Percentiles rank a stretch among this genome's conserved stretches.
Evolutionary conservation across 805 yeast species (phyloP).

Genomic region (Yamadazyma scolyti): DNA sequence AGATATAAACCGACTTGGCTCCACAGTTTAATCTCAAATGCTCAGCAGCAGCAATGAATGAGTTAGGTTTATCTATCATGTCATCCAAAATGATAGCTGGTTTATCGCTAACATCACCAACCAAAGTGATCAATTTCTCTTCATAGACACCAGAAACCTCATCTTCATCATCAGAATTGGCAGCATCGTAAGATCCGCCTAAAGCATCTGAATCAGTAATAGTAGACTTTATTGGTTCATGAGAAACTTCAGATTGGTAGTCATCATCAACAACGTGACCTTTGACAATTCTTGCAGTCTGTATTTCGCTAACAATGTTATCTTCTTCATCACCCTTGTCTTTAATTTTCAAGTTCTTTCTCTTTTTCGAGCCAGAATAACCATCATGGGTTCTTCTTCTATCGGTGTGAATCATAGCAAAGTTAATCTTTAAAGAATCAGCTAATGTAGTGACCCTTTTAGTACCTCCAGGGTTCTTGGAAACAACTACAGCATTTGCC

Average conservation of each 20-base stretch:
- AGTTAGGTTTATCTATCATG: slow-evolving; percentile 92
- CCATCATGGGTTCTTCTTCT: slow-evolving; percentile 83
- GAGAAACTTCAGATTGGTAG: slow-evolving; percentile 22
- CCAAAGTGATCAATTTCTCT: slow-evolving; percentile 91
- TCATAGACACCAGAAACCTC: slow-evolving; percentile 56
- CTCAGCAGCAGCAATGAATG: slow-evolving; percentile 97
- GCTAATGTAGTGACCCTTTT: slow-evolving; percentile 97
- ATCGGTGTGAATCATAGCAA: slow-evolving; percentile 99
- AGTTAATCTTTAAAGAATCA: slow-evolving; percentile 91
- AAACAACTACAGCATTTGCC: slow-evolving; percentile 88
- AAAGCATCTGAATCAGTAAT: slow-evolving; percentile 50
- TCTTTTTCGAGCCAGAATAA: slow-evolving; percentile 34
- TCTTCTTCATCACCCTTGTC: slow-evolving; percentile 59
- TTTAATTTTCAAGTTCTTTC: slow-evolving; percentile 39
- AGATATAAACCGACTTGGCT: slow-evolving; percentile 82
- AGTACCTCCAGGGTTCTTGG: slow-evolving; percentile 99
- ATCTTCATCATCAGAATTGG: slow-evolving; percentile 79
- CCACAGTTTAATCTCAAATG: slow-evolving; percentile 95
- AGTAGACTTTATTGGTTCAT: slow-evolving; percentile 7
- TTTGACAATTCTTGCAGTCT: slow-evolving; percentile 91
- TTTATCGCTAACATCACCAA: slow-evolving; percentile 90
- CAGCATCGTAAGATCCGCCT: slow-evolving; percentile 77
- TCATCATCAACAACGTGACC: slow-evolving; percentile 97
- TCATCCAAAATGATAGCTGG: slow-evolving; percentile 95
- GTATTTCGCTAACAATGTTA: slow-evolving; percentile 73